phyloP scores from a whole-genome alignment of 768 basidiomycete species.

The Clavulina sp. region DNA sequence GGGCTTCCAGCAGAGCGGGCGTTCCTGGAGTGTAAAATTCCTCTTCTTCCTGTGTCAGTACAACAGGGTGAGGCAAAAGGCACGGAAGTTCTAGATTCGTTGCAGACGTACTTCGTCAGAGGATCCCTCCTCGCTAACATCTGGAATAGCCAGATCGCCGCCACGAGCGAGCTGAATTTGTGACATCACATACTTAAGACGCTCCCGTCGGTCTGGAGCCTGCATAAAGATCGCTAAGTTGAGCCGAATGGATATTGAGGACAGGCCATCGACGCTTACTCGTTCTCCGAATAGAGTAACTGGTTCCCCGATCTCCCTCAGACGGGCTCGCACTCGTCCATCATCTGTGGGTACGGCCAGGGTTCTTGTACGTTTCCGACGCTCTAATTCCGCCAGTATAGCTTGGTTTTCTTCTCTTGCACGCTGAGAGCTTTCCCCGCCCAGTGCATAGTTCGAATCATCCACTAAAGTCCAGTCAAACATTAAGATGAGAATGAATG shows the following conservation, averaged over 20 bases:
- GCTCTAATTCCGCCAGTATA: constrained; percentile 87
- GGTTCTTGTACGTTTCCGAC: constrained; percentile 85
- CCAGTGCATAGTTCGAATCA: constrained; percentile 9
- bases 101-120: constrained; percentile 39
- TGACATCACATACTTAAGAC: constrained; percentile 84
- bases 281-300: constrained; percentile 97
- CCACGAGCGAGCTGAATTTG: constrained; percentile 84
- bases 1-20: constrained; percentile 67
- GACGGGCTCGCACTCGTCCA: constrained; percentile 69
- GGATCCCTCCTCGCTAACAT: constrained; percentile 49
- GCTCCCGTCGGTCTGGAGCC: constrained; percentile 92
- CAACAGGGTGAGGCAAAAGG: not conserved
- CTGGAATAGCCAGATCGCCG: constrained; percentile 50
- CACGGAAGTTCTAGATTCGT: not conserved
- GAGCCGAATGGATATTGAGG: constrained; percentile 3
- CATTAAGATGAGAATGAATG: not conserved
- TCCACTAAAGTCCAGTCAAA: constrained; percentile 13
- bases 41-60: constrained; percentile 40
- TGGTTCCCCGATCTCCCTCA: constrained; percentile 89
- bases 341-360: constrained; percentile 97
- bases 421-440: constrained; percentile 18
- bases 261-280: constrained; percentile 32
- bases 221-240: constrained; percentile 18
- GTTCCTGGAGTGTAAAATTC: constrained; percentile 94
- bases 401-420: constrained; percentile 40